Percentiles rank a stretch among this genome's conserved stretches.
Evolutionary conservation across 2,329 filamentous ascomycete species (phyloP).

Genomic region (Aspergillus nomiae): DNA sequence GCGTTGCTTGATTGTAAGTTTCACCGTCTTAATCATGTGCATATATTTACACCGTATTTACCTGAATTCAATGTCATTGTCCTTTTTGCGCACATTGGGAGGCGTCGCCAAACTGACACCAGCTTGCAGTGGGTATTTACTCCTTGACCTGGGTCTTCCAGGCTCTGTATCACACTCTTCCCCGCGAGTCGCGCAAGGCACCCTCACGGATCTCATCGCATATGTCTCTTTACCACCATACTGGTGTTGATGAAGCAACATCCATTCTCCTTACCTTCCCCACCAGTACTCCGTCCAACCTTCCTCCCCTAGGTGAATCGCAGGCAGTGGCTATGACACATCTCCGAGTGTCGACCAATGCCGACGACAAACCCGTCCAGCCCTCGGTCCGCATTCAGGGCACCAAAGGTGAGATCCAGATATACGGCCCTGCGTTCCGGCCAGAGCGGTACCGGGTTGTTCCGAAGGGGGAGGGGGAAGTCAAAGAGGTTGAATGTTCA

Average conservation of each 20-base stretch:
- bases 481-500: conserved; percentile 39
- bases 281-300: conserved; percentile 49
- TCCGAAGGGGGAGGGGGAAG: conserved; percentile 51
- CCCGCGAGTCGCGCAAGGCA: conserved; percentile 61
- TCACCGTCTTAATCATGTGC: background rate
- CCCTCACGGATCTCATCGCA: conserved; percentile 67
- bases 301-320: conserved; percentile 48
- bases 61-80: background rate
- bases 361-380: conserved; percentile 61
- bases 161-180: conserved; percentile 78
- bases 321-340: conserved; percentile 73
- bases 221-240: conserved; percentile 70
- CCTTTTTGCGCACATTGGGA: background rate
- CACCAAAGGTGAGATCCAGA: conserved; percentile 77
- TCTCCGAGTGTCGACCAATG: conserved; percentile 63
- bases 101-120: background rate
- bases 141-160: conserved; percentile 90
- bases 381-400: conserved; percentile 80
- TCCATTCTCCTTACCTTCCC: conserved; percentile 78
- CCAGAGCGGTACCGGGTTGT: conserved; percentile 69
- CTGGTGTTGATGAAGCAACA: conserved; percentile 77
- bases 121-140: conserved; percentile 72
- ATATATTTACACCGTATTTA: background rate
- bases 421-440: conserved; percentile 70
- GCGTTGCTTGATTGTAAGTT: conserved; percentile 69